Evolutionary conservation across 1,139 yeast species (phyloP), one percentile per base, ranked within the genome.

Genomic region (Protomyces lactucae-debilis): DNA sequence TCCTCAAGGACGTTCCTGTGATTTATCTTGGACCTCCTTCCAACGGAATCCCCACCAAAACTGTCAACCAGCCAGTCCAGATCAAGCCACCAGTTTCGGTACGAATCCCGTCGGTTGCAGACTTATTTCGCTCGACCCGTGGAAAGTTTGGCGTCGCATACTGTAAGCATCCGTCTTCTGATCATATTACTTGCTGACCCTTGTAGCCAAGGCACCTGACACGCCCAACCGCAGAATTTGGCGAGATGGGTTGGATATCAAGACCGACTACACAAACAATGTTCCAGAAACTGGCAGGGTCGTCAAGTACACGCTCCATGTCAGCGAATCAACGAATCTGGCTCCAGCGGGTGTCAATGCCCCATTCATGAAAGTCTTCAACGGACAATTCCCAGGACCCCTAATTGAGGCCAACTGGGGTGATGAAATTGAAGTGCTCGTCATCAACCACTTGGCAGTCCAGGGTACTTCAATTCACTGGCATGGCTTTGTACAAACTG

Each of bases 401-500:
- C 80, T 81, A 39, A 77, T 90, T 66, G 79, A 82, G 60, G 88
- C 87, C 60, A 79, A 80, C 61, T 82, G 80, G 70, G 88, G 91
- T 69, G 96, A 89, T 75, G 75, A 83, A 23, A 79, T 89, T 36
- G 75, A 81, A 57, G 74, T 89, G 32, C 80, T 84, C 71, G 76
- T 88, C 72, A 80, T 80, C 57, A 89, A 89, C 71, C 85, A 84
- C 12, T n/a, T 36, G 5, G 81, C 87, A 65, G 77, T 73, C 16
- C 81, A 81, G 70, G 77, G 80, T 57, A 85, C 86, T 74, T 86
- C 95, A 2, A 75, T 89, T 70, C 96, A 89, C 76, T 87, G 88
- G 83, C 96, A 89, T 75, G 96, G 96, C 55, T 73, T 89, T 69
- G 86, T 85, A 79, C 93, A 86, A 76, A 79, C 81, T 67, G 86